Base-by-base conservation (phyloP, 2,329 filamentous ascomycete genomes). In the Trichoderma guizhouense region DNA sequence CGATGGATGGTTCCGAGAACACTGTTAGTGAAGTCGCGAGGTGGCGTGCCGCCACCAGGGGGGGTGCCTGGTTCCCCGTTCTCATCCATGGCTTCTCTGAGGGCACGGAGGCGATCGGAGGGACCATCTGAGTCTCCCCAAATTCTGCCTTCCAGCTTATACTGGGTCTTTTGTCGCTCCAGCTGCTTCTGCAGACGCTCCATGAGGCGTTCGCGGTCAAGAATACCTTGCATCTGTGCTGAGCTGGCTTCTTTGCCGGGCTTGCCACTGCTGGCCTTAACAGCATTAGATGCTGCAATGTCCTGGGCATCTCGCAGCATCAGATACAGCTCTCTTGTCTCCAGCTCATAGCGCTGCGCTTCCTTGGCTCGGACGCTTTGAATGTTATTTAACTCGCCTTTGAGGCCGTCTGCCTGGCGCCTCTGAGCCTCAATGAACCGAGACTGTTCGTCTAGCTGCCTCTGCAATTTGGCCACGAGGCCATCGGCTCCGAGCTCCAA, bases 281-380 rank as follows among this genome's bases (percentile, higher is more conserved):
- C 83, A 69, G 94, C 93, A 77, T 93, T 93, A 4, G 95, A 94
- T 28, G 94, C 95, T 60, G 95, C 95, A 75, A 98, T 94, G 78
- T 99, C 95, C 82, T 98, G 95, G 47, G 96, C 95, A 82, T 99
- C 96, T 73, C 95, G 91, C 74, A 99, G 91, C 96, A 99, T 99
- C 71, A 99, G 91, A 81, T 98, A 99, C 26, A 99, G 84, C 82
- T 99, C 96, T 83, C 96, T 89, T 2, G 95, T 98, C 83, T 99
- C 96, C 34, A 99, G 85, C 82, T 99, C 96, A 78, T 97, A 97
- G 67, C 96, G 89, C 82, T 98, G 96, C 43, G 97, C 88, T 80
- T 98, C 95, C 81, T 97, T 95, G 21, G 93, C 92, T 73, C 95
- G 89, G 74, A 98, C 84, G 15, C 93, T 90, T 81, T 97, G 94